Evolutionary conservation across 2,329 filamentous ascomycete genomes (phyloP).

Genomic region (Arthrobotrys entomopaga): DNA sequence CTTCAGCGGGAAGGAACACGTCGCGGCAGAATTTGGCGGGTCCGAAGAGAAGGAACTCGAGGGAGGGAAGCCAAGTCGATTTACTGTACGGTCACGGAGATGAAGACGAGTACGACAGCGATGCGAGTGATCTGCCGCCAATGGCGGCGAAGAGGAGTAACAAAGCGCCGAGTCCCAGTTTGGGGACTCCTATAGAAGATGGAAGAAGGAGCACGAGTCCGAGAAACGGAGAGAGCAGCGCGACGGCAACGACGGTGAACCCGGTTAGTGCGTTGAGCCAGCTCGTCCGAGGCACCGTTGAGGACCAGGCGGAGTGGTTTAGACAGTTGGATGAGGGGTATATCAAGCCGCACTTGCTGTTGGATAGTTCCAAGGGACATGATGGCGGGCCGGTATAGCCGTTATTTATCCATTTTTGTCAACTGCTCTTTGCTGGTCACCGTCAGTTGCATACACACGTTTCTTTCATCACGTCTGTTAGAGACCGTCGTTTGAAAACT

Average conservation of each 20-base stretch:
- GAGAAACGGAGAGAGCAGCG: conserved; percentile 67
- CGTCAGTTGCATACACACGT: not conserved
- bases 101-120: conserved; percentile 64
- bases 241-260: conserved; percentile 52
- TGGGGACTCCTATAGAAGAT: conserved; percentile 59
- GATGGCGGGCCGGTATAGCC: conserved; percentile 62
- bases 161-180: conserved; percentile 27
- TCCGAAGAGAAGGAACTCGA: conserved; percentile 8
- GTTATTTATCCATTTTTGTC: not conserved
- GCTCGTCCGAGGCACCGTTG: conserved; percentile 71
- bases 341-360: conserved; percentile 87
- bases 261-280: conserved; percentile 59
- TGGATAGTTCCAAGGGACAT: conserved; percentile 68
- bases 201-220: conserved; percentile 60
- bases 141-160: conserved; percentile 56
- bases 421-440: conserved; percentile 9
- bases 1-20: conserved; percentile 3
- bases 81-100: conserved; percentile 33
- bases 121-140: conserved; percentile 68
- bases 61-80: conserved; percentile 40
- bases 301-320: conserved; percentile 90
- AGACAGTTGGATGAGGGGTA: conserved; percentile 93
- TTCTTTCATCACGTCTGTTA: no score
- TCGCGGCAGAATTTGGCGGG: conserved; percentile 31
- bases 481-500: not conserved